Percentiles rank a stretch among this genome's conserved stretches.
Conservation (phyloP, 805 yeast genomes). For the Suhomyces prunicola region DNA sequence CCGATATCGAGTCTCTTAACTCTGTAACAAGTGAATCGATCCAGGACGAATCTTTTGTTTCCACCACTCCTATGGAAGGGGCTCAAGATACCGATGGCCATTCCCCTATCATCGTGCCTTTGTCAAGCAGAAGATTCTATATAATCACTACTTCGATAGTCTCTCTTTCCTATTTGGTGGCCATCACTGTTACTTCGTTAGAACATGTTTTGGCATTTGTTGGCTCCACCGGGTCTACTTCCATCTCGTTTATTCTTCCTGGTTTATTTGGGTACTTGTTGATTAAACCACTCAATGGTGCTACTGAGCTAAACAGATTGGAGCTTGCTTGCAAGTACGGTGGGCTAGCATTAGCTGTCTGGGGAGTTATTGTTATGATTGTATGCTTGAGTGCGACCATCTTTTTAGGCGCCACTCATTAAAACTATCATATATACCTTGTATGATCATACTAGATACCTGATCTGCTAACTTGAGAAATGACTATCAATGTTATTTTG, state of each 20-base stretch:
- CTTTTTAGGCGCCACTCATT: conserved; percentile 38
- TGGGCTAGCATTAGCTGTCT: conserved; percentile 44
- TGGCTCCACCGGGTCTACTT: conserved; percentile 81
- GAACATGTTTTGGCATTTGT: conserved; percentile 70
- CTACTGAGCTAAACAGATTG: conserved; percentile 20
- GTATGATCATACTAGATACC: no score
- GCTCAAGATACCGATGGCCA: conserved; percentile 46
- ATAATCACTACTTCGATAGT: conserved; percentile 48
- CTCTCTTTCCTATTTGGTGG: conserved; percentile 49
- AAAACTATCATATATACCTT: no score
- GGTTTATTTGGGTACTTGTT: conserved; percentile 70
- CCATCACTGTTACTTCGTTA: conserved; percentile 58
- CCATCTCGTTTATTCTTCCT: conserved; percentile 74
- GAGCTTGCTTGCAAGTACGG: conserved; percentile 35
- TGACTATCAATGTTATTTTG: no score
- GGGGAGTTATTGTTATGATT: conserved; percentile 56
- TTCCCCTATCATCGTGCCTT: conserved; percentile 49
- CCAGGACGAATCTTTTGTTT: conserved; percentile 36
- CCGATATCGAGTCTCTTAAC: conserved; percentile 23
- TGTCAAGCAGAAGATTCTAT: conserved; percentile 44
- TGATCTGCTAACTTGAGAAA: no score
- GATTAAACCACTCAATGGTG: conserved; percentile 36
- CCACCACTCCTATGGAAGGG: conserved; percentile 46
- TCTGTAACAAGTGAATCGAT: conserved; percentile 17
- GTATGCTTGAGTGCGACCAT: conserved; percentile 52